Percentiles rank a stretch among this genome's conserved stretches.
phyloP scores from a whole-genome alignment of 768 basidiomycete genomes.

The Leccinum subtestaceum region DNA sequence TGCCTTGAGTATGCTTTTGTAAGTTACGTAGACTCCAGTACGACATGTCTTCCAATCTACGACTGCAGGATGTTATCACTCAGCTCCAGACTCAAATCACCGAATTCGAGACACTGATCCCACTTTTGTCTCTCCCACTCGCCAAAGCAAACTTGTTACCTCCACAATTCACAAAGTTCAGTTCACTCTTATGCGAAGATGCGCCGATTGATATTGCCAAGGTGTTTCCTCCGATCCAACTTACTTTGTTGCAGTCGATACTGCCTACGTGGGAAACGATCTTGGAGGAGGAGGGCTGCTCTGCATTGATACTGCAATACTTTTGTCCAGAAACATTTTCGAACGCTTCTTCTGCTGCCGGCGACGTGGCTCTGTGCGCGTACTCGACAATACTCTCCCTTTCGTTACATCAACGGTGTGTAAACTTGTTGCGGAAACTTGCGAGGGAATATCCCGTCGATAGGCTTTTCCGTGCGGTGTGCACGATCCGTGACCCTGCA shows the following conservation, averaged over 20 bases:
- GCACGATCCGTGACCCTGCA: slow-evolving; percentile 25
- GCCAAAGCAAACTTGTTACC: slow-evolving; percentile 57
- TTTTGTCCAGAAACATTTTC: slow-evolving; percentile 69
- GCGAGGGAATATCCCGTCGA: slow-evolving; percentile 65
- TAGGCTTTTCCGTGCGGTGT: slow-evolving; percentile 56
- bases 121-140: slow-evolving; percentile 58
- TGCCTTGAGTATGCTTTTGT: not conserved
- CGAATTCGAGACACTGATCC: slow-evolving; percentile 50
- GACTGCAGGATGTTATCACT: slow-evolving; percentile 37
- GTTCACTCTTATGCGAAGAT: slow-evolving; percentile 33
- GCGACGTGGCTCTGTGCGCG: slow-evolving; percentile 53
- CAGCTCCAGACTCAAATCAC: slow-evolving; percentile 46
- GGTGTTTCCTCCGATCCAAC: slow-evolving; percentile 58
- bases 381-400: slow-evolving; percentile 63
- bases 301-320: slow-evolving; percentile 56
- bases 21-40: not conserved
- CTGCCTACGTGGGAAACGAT: slow-evolving; percentile 64
- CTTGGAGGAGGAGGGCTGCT: slow-evolving; percentile 48
- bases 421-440: slow-evolving; percentile 55
- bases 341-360: slow-evolving; percentile 47
- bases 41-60: not conserved
- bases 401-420: slow-evolving; percentile 46
- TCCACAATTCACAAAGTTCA: slow-evolving; percentile 47
- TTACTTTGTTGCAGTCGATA: slow-evolving; percentile 57
- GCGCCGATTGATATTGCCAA: slow-evolving; percentile 25